Conservation (phyloP, 169 alveolate species). For the Cryptosporidium canis region DNA sequence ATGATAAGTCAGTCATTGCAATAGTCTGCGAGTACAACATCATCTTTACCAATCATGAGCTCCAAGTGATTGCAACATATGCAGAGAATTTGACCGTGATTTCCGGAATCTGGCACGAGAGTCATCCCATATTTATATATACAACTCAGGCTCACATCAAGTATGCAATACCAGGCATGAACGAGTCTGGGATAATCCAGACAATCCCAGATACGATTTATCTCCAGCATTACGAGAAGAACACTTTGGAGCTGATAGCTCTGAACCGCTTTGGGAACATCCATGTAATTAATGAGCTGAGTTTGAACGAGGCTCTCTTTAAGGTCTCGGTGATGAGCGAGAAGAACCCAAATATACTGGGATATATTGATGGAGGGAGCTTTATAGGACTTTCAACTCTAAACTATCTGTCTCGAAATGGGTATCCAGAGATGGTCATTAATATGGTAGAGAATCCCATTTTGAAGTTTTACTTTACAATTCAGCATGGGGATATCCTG, state of each 20-base stretch:
- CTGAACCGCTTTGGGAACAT: conserved; percentile 75
- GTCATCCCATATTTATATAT: conserved; percentile 56
- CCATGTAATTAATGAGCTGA: conserved; percentile 73
- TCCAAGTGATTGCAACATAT: conserved; percentile 71
- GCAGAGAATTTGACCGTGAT: conserved; percentile 63
- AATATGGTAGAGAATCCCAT: conserved; percentile 80
- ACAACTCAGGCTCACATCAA: conserved; percentile 67
- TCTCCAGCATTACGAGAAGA: conserved; percentile 46
- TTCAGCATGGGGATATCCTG: conserved; percentile 79
- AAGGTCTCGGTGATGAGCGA: conserved; percentile 79
- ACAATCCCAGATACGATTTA: conserved; percentile 47
- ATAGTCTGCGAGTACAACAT: conserved; percentile 76
- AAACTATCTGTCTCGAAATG: conserved; percentile 79
- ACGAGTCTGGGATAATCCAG: conserved; percentile 55
- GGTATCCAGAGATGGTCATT: conserved; percentile 80
- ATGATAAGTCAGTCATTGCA: conserved; percentile 79
- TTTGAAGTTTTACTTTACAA: conserved; percentile 79
- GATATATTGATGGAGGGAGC: conserved; percentile 72
- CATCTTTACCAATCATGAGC: conserved; percentile 76
- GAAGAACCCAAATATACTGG: conserved; percentile 75
- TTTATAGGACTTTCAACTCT: conserved; percentile 79
- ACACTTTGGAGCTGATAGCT: conserved; percentile 71
- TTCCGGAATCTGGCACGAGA: conserved; percentile 69
- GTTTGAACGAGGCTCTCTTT: conserved; percentile 79
- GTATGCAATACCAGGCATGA: conserved; percentile 49